A percentile compares a stretch with the other conserved stretches of the same genome.
phyloP scores from a whole-genome alignment of 2,329 filamentous ascomycete species.

The Verticillium zaregamsianum region DNA sequence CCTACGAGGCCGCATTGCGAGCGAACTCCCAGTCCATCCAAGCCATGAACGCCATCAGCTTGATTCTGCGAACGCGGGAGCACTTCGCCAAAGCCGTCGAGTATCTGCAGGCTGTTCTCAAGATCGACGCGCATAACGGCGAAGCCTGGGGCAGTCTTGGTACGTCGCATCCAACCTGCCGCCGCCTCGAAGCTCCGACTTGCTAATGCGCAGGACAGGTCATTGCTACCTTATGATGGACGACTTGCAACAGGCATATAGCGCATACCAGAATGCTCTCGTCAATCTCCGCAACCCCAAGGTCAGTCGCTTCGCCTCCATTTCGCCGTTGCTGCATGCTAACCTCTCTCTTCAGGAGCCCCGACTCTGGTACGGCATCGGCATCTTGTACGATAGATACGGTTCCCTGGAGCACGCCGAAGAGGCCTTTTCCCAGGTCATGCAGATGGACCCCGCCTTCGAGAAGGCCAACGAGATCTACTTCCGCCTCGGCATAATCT shows the following conservation, averaged over 20 bases:
- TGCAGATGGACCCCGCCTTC: conserved; percentile 96
- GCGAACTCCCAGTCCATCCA: conserved; percentile 85
- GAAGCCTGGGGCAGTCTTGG: conserved; percentile 96
- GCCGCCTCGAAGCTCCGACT: neutral
- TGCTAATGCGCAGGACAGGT: conserved; percentile 46
- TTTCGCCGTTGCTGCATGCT: conserved; percentile 10
- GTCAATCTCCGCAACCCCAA: conserved; percentile 93
- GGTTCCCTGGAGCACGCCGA: conserved; percentile 96
- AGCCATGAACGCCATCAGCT: conserved; percentile 91
- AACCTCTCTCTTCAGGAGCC: conserved; percentile 60
- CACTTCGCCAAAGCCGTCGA: conserved; percentile 93
- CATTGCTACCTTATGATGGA: conserved; percentile 99
- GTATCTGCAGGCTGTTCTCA: conserved; percentile 85
- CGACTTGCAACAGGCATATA: conserved; percentile 93
- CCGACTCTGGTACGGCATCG: conserved; percentile 98
- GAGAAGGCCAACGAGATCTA: conserved; percentile 99
- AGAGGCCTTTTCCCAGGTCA: conserved; percentile 96
- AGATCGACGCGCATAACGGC: conserved; percentile 83
- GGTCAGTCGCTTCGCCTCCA: conserved; percentile 42
- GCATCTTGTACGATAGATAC: conserved; percentile 94
- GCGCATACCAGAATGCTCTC: conserved; percentile 90
- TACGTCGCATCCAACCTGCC: conserved; percentile 36
- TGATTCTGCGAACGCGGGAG: conserved; percentile 86
- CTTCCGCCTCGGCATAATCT: conserved; percentile 97
- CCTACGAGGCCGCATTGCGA: conserved; percentile 84